Evolutionary conservation across 768 basidiomycete species (phyloP), one percentile per base, ranked within the genome.

Genomic region (Plicaturopsis crispa): DNA sequence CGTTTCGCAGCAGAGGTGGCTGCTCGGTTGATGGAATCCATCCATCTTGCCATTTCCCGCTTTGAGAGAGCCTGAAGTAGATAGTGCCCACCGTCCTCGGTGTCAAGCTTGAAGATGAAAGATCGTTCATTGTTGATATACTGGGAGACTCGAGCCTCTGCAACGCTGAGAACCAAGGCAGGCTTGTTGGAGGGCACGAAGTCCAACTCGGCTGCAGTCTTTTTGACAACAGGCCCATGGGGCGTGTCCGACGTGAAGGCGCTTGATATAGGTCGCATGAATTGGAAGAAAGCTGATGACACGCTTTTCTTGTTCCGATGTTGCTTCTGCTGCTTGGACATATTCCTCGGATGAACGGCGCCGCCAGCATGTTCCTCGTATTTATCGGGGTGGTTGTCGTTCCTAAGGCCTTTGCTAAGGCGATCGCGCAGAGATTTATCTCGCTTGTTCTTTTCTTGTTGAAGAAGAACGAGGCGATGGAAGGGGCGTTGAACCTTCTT

Each of bases 221-320:
- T 73, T 55, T 75, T 80, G 43, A 63, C 34, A 6, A 46, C 38
- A 38, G 59, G 37, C 3, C 56, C 53, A n/a, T 65, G 50, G 4
- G 63, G 39, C 19, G 69, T 66, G 35, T 84, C 80, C 32, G 80
- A 74, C 14, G 78, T 78, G 51, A 90, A 90, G 2, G 88, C 88
- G 43, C 78, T 88, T 12, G 88, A 91, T 36, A 89, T 79, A 2
- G 87, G 88, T n/a, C 87, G 73, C 80, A 89, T 89, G 62, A 89
- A 69, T 49, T 78, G 82, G 61, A 89, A 72, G 57, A 90, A 83
- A 4, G 84, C 81, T 1, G 80, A 67, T 14, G 74, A 88, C 68
- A 88, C 83, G 64, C 84, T 88, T 61, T 87, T 85, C 72, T 89
- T 89, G 59, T 81, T 78, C n/a, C 84, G 72, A 44, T 86, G 84